Evolutionary conservation across 2,329 filamentous ascomycete genomes (phyloP).

Genomic region (Venturia aucupariae): DNA sequence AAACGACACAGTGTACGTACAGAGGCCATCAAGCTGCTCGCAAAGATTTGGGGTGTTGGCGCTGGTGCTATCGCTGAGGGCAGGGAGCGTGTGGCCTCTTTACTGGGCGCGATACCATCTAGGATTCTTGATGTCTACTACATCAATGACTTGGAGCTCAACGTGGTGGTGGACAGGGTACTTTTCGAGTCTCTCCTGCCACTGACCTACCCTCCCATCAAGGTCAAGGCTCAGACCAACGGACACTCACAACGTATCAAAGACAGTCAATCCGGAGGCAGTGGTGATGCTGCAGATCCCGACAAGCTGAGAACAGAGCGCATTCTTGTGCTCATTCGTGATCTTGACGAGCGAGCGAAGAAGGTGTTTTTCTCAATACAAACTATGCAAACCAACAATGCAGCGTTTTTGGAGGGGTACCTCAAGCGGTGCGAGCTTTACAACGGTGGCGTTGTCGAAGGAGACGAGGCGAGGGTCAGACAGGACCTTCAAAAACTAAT

Average conservation of each 20-base stretch:
- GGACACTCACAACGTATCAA: constrained; percentile 50
- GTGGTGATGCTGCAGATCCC: constrained; percentile 45
- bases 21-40: constrained; percentile 77
- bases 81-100: constrained; percentile 62
- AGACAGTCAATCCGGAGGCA: constrained; percentile 43
- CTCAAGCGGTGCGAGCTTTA: constrained; percentile 78
- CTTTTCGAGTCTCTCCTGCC: constrained; percentile 85
- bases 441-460: constrained; percentile 75
- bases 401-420: constrained; percentile 65
- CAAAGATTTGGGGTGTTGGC: constrained; percentile 87
- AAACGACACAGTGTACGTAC: constrained; percentile 71
- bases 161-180: constrained; percentile 73
- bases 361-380: constrained; percentile 85
- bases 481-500: constrained; percentile 63
- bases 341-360: constrained; percentile 67
- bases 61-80: constrained; percentile 76
- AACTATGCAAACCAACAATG: constrained; percentile 63
- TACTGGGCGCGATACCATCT: constrained; percentile 75
- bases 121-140: constrained; percentile 83
- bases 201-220: constrained; percentile 70
- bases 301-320: constrained; percentile 76
- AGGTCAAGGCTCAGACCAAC: constrained; percentile 39
- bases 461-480: constrained; percentile 58
- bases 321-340: constrained; percentile 71
- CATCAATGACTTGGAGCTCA: constrained; percentile 79